Conservation (phyloP, 23 red algal genomes). For the Gracilaria domingensis region DNA sequence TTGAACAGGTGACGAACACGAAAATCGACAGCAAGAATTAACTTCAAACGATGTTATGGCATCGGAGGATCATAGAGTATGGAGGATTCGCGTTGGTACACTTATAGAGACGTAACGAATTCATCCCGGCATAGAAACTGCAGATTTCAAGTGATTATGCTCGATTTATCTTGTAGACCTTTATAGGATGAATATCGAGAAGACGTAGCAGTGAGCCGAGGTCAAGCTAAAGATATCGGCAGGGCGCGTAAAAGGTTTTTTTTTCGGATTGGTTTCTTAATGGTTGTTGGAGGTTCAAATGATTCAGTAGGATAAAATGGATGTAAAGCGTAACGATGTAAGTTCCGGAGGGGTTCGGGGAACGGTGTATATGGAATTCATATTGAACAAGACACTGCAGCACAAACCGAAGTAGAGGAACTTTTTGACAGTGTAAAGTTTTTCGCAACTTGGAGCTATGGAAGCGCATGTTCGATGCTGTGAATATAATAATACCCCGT, state of each 20-base stretch:
- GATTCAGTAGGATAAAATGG: conserved; percentile 96
- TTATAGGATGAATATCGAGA: conserved; percentile 94
- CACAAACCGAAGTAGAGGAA: not conserved
- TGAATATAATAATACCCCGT: too few species aligned
- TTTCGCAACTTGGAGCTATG: not conserved
- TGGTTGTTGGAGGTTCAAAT: too few species aligned
- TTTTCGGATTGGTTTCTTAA: conserved; percentile 90
- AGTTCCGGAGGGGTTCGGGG: conserved; percentile 98
- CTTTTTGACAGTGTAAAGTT: not conserved
- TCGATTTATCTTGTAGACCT: conserved; percentile 82
- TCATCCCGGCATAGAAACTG: conserved; percentile 87
- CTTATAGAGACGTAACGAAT: conserved; percentile 70
- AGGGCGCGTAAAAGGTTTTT: conserved; percentile 91
- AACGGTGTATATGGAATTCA: conserved; percentile 89
- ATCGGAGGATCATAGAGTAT: conserved; percentile 55
- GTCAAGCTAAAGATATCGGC: conserved; percentile 87
- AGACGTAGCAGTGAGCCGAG: conserved; percentile 59
- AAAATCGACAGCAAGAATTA: conserved; percentile 64
- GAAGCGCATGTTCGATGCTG: not conserved
- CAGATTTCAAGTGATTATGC: conserved; percentile 84
- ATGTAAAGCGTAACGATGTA: conserved; percentile 90
- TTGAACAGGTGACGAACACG: not conserved
- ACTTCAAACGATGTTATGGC: conserved; percentile 46
- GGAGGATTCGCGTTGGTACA: conserved; percentile 55
- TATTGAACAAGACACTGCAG: conserved; percentile 14